These are phyloP conservation scores for Exophiala lecanii-corni DNA, from an alignment of 2,329 filamentous ascomycete species.

Conservation along the genomic window DNA sequence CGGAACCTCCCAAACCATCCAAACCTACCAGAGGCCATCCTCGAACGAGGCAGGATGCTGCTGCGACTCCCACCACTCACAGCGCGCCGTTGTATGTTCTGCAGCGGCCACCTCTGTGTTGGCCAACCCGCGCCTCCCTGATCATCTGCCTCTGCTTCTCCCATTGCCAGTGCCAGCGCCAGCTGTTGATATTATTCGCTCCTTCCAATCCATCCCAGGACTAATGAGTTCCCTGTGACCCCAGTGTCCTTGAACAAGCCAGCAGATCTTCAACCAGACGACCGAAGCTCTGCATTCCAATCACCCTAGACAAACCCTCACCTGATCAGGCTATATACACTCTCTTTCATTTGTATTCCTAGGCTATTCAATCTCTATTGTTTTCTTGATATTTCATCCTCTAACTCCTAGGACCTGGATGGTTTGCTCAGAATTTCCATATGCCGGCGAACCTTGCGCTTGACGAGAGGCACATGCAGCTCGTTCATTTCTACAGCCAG, in stretches of 20 bases:
- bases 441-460: slow-evolving; percentile 17
- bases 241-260: slow-evolving; percentile 10
- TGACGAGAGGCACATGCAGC: slow-evolving; percentile 22
- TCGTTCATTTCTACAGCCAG: slow-evolving; percentile 11
- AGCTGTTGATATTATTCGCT: slow-evolving; percentile 14
- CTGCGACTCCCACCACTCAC: slow-evolving; percentile 19
- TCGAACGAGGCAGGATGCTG: slow-evolving; percentile 6
- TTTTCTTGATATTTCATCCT: not conserved
- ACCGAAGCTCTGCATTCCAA: not conserved
- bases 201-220: not conserved
- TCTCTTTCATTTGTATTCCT: not conserved
- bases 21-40: slow-evolving; percentile 12
- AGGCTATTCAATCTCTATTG: no score
- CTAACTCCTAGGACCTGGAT: slow-evolving; percentile 4
- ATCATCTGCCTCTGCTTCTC: slow-evolving; percentile 20
- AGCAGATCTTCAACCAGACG: not conserved
- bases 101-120: slow-evolving; percentile 20
- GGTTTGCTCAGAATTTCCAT: slow-evolving; percentile 11
- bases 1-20: slow-evolving; percentile 20
- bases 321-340: slow-evolving; percentile 1
- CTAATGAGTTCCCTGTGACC: slow-evolving; percentile 16
- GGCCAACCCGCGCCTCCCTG: slow-evolving; percentile 22
- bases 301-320: not conserved
- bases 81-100: slow-evolving; percentile 23
- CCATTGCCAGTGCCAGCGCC: slow-evolving; percentile 13